Conservation (phyloP, 192 early-diverging fungal species). For the Entophlyctis luteolus region DNA sequence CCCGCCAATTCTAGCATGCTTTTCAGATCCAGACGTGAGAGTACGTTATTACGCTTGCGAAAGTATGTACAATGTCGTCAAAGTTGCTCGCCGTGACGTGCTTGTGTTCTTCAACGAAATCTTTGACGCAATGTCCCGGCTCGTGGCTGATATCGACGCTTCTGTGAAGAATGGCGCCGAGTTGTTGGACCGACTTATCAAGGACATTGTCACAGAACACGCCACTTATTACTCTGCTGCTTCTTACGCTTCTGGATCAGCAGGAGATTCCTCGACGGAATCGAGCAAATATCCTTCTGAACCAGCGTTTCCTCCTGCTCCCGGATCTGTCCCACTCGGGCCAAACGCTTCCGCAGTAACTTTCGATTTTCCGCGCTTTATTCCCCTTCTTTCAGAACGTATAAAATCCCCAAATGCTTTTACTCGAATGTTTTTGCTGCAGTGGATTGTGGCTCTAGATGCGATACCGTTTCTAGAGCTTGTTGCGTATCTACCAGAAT, state of each 20-base stretch:
- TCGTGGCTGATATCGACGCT: conserved; percentile 81
- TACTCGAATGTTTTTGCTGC: conserved; percentile 87
- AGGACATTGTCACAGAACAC: conserved; percentile 94
- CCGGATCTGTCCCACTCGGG: conserved; percentile 32
- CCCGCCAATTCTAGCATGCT: conserved; percentile 90
- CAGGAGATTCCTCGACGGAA: background rate
- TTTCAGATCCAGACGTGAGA: conserved; percentile 84
- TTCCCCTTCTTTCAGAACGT: conserved; percentile 88
- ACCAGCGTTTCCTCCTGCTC: conserved; percentile 31
- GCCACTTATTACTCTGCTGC: conserved; percentile 27
- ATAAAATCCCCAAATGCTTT: conserved; percentile 86
- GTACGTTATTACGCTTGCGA: conserved; percentile 99
- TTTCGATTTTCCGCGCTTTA: conserved; percentile 90
- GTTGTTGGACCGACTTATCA: conserved; percentile 87
- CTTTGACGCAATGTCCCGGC: conserved; percentile 91
- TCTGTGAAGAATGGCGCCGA: conserved; percentile 95
- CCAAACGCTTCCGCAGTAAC: conserved; percentile 34
- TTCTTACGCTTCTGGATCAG: background rate
- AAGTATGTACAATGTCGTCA: conserved; percentile 96
- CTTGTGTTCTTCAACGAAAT: conserved; percentile 93
- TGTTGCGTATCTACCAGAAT: conserved; percentile 85
- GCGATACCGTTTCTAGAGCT: conserved; percentile 92
- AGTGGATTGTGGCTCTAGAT: conserved; percentile 88
- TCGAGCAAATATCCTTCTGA: background rate
- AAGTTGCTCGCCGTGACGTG: conserved; percentile 85